Evolutionary conservation across 345 rosid species (phyloP), one percentile per base, ranked within the genome.

Genomic region (Anastatica hierochuntica): DNA sequence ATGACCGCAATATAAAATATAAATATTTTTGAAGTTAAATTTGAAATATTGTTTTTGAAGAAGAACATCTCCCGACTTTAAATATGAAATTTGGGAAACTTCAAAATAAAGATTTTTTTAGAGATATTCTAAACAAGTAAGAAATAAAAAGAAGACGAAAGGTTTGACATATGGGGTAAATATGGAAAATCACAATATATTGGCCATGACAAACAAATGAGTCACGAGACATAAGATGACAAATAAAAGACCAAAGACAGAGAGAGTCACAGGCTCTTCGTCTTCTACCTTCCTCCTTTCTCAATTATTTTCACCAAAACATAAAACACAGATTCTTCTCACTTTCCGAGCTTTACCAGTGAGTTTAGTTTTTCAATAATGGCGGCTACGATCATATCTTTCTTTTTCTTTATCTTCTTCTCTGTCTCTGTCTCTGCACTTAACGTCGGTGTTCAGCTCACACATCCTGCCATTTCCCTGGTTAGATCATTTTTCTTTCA

Each of bases 371-470:
- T 12, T 50, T 4, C 41, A 57, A 31, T 63, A 38, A 74, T 64
- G 72, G 62, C 39, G 69, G 65, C 58, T 63, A 56, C 50, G 58
- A 2, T 34, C 30, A 64, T 48, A 18, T 43, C 12, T 29, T 52
- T 49, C 46, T 17, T 64, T 40, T 34, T 57, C 57, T 15, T 65
- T 12, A 58, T 62, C 35, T 63, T 60, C 18, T 54, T 60, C 34
- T 64, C 55, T 46, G 16, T 70, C 56, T 38, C 79, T 11, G 72
- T 71, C 35, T 49, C 55, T 6, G 79, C 80, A 6, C 90, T 90
- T 56, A 81, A 81, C 76, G 43, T 90, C 43, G 94, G 95, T 14
- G 70, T 83, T 45, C 94, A 84, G 62, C 24, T 76, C 21, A 27
- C 72, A 6, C 60, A 68, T 74, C 60, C 83, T 8, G 26, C 75